Conservation (phyloP, 78 protist species). For the Monosiga brevicollis region DNA sequence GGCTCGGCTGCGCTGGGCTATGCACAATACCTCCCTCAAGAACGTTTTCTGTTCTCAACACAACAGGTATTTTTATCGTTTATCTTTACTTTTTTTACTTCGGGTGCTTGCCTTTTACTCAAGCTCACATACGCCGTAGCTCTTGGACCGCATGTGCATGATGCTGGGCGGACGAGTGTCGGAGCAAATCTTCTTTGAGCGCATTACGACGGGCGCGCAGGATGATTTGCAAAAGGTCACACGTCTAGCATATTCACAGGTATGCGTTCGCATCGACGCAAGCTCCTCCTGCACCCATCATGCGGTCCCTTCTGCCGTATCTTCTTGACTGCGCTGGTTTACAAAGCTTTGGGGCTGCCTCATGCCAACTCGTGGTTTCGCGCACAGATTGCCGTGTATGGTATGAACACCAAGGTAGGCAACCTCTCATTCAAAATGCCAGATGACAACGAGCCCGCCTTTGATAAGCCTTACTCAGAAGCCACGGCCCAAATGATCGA, state of each 20-base stretch:
- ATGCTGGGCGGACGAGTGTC: slow-evolving; percentile 88
- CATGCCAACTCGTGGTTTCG: not conserved
- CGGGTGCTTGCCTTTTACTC: not conserved
- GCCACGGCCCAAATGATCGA: slow-evolving; percentile 64
- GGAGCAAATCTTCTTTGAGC: slow-evolving; percentile 36
- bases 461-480: slow-evolving; percentile 71
- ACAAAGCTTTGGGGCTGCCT: too few species aligned
- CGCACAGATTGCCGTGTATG: slow-evolving; percentile 52
- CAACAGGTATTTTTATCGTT: slow-evolving; percentile 29
- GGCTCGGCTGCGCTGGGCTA: slow-evolving; percentile 89
- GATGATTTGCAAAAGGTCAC: slow-evolving; percentile 84
- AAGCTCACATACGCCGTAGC: not conserved
- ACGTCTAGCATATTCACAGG: slow-evolving; percentile 43
- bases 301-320: too few species aligned
- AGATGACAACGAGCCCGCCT: slow-evolving; percentile 28
- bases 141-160: slow-evolving; percentile 73
- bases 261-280: not conserved
- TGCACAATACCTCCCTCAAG: slow-evolving; percentile 92
- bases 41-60: slow-evolving; percentile 57
- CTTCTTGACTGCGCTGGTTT: too few species aligned
- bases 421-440: slow-evolving; percentile 42
- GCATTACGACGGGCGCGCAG: slow-evolving; percentile 85
- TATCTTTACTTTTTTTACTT: not conserved
- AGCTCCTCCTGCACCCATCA: slow-evolving; percentile 46
- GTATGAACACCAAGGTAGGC: slow-evolving; percentile 76